phyloP scores from a whole-genome alignment of 2,329 filamentous ascomycete genomes.

The Diaporthe humulicola region DNA sequence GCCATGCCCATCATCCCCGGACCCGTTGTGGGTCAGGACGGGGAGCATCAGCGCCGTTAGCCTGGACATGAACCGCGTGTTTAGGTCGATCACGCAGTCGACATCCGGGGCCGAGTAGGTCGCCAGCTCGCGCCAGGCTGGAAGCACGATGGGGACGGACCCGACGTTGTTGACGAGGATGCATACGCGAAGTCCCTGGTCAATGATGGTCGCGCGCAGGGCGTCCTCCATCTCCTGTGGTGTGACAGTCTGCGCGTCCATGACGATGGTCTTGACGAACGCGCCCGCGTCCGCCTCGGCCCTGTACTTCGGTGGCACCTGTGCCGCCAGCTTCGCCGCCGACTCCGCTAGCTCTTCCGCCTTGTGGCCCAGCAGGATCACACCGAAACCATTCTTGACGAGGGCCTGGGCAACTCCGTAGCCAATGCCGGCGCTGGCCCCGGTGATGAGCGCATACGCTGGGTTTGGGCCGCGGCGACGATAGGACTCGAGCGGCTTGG shows the following conservation, averaged over 20 bases:
- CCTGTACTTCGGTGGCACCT: constrained; percentile 7
- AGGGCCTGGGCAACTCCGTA: constrained; percentile 51
- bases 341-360: constrained; percentile 47
- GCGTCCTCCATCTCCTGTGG: constrained; percentile 45
- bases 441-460: constrained; percentile 51
- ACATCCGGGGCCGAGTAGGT: constrained; percentile 48
- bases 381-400: constrained; percentile 50
- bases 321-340: constrained; percentile 41
- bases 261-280: constrained; percentile 48
- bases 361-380: constrained; percentile 50
- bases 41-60: constrained; percentile 50
- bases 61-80: constrained; percentile 52
- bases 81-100: constrained; percentile 49
- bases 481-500: constrained; percentile 43
- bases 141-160: constrained; percentile 45
- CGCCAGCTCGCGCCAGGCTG: constrained; percentile 46
- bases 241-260: constrained; percentile 48
- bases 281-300: constrained; percentile 40
- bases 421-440: constrained; percentile 51
- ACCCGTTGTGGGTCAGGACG: constrained; percentile 40
- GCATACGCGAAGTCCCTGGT: constrained; percentile 44
- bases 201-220: constrained; percentile 42
- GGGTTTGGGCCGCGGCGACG: constrained; percentile 42
- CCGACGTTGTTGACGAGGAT: constrained; percentile 53
- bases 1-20: constrained; percentile 24